Evolutionary conservation across 2,329 filamentous ascomycete species (phyloP), one percentile per base, ranked within the genome.

Genomic region (Arachnopeziza araneosa): DNA sequence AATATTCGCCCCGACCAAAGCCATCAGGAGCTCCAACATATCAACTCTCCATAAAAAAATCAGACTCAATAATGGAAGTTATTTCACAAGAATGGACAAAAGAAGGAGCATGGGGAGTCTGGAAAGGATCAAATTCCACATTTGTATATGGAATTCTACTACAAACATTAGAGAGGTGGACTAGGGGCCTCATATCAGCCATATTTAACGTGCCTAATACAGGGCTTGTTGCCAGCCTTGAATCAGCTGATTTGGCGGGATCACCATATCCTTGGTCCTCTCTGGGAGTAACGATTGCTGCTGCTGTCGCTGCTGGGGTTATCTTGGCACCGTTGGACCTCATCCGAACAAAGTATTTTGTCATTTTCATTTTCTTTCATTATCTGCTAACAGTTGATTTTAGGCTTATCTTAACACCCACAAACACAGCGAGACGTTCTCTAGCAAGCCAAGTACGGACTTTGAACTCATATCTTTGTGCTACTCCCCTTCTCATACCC

Each of bases 91-190:
- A 98, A 22, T 98, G 95, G 90, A 83, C 88, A 54, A 93, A 89
- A 67, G 93, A 96, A 72, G 91, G 92, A 44, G 88, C 88, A 0
- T 93, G 92, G 81, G 95, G 95, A 4, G 87, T 97, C 5, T 99
- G 93, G 93, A 97, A 97, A 74, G 86, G 88, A 9, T 91, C 92
- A 48, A 98, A 98, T 72, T 86, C 90, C 17, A 96, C 92, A 1
- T 99, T 98, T 70, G 80, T 98, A 55, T 96, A 98, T 76, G 90
- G 87, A 0, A 84, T 97, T 53, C 80, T 98, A 21, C 84, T 93
- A 63, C 91, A 91, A 12, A 88, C 96, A 8, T 78, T 96, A 30
- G 95, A 98, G 73, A 93, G 91, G 67, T 99, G 96, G 87, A 90
- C 93, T 10, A 85, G 92, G 68, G 95, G 91, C 69, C 82, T 97